Evolutionary conservation across 2,329 filamentous ascomycete species (phyloP).

Genomic region (Pezicula radicicola): DNA sequence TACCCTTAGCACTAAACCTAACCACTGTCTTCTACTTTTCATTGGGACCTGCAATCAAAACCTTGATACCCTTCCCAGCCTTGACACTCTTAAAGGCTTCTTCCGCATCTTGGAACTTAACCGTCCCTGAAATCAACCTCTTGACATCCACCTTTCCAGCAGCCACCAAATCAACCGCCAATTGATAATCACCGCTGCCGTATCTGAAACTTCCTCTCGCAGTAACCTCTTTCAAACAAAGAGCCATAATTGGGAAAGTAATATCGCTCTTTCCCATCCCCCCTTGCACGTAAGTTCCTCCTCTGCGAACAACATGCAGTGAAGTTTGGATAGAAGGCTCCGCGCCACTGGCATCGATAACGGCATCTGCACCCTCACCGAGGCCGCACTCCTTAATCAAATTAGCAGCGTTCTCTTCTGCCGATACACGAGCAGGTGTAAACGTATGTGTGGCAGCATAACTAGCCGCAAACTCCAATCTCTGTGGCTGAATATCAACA

Average conservation of each 20-base stretch:
- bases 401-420: slow-evolving; percentile 71
- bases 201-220: slow-evolving; percentile 89
- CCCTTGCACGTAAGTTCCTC: slow-evolving; percentile 78
- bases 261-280: slow-evolving; percentile 90
- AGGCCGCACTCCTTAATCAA: slow-evolving; percentile 64
- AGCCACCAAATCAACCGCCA: slow-evolving; percentile 70
- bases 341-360: slow-evolving; percentile 78
- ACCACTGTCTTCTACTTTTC: slow-evolving; percentile 14
- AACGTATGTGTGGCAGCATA: slow-evolving; percentile 74
- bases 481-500: slow-evolving; percentile 79
- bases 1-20: too few relatives aligned
- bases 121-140: slow-evolving; percentile 73
- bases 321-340: slow-evolving; percentile 75
- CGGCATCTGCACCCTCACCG: slow-evolving; percentile 67
- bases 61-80: slow-evolving; percentile 74
- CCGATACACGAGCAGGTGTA: slow-evolving; percentile 55
- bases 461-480: slow-evolving; percentile 73
- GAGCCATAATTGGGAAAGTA: slow-evolving; percentile 85
- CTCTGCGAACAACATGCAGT: slow-evolving; percentile 66
- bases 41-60: slow-evolving; percentile 64
- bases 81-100: slow-evolving; percentile 85
- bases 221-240: slow-evolving; percentile 87
- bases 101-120: slow-evolving; percentile 80
- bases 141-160: slow-evolving; percentile 76
- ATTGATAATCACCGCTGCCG: slow-evolving; percentile 79